Base-by-base conservation (phyloP, 805 yeast genomes). In the Ogataea polymorpha region DNA sequence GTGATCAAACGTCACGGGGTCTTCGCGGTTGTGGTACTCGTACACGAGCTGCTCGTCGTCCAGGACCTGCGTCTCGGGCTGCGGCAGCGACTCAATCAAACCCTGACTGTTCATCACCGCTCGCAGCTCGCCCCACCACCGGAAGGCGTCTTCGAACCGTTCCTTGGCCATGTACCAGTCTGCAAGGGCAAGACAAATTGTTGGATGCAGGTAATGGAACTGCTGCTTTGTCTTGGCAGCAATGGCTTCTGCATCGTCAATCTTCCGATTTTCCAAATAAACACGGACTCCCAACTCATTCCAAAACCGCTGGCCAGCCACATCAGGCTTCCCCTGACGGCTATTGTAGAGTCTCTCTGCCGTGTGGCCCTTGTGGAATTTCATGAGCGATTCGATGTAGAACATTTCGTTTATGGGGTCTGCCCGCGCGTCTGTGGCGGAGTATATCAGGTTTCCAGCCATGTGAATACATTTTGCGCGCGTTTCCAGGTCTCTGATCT, bases 361-460 rank as follows among this genome's bases (percentile, higher is more conserved):
- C 26, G 61, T 58, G 7, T 56, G 46, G 39, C 52, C 56, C 3
- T 66, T 48, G 2, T 61, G 59, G 46, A 56, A 61, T 6, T 57
- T 53, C 14, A 70, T 53, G 30, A 77, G 57, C 1, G 77, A 50
- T 40, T 71, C 74, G 15, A 77, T 71, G 48, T 68, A 76, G 28
- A 72, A 66, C 2, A 71, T 67, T 52, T 75, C 81, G 50, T 74
- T 75, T 14, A 74, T 62, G 1, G 73, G 72, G 53, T 77, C 81
- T 45, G 74, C 64, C 37, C 74, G 61, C 21, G 69, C 64, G n/a
- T 63, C 70, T 3, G 66, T 63, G 4, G 63, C 44, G 1, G 59
- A 41, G 42, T 75, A 76, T 17, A 77, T 52, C 45, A 75, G 45
- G 25, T 63, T 64, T 3, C 78, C 80, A 2, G 74, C 49, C 16